Evolutionary conservation across 495 filamentous ascomycete species (phyloP).

Genomic region (Haplographium delicatum): DNA sequence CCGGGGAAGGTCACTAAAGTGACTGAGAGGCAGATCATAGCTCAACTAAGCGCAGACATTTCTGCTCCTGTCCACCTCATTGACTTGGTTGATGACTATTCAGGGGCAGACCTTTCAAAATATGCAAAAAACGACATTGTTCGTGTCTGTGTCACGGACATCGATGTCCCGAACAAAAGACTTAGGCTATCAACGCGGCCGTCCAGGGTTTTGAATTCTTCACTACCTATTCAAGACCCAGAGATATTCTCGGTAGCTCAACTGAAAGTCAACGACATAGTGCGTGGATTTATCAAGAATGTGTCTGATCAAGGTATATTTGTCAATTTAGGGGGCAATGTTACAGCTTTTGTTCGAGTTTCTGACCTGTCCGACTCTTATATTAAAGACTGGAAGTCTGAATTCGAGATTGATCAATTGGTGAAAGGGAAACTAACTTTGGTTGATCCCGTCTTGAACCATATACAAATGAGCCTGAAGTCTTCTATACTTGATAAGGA

Average conservation of each 20-base stretch:
- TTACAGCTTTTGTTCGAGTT: conserved; percentile 78
- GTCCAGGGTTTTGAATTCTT: conserved; percentile 82
- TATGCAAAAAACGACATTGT: conserved; percentile 80
- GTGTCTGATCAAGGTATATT: conserved; percentile 84
- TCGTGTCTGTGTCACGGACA: conserved; percentile 70
- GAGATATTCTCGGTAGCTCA: conserved; percentile 66
- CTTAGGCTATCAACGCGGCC: conserved; percentile 77
- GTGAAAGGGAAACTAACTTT: conserved; percentile 78
- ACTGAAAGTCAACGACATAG: conserved; percentile 69
- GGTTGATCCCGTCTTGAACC: conserved; percentile 57
- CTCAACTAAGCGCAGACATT: conserved; percentile 74
- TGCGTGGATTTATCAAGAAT: conserved; percentile 85
- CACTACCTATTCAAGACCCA: conserved; percentile 72
- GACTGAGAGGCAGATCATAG: conserved; percentile 73
- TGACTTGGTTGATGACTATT: conserved; percentile 83
- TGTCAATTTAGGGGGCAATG: conserved; percentile 66
- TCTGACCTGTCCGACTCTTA: conserved; percentile 85
- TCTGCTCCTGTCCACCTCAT: conserved; percentile 69
- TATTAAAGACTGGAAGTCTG: conserved; percentile 93
- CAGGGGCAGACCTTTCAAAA: conserved; percentile 55
- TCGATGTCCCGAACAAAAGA: conserved; percentile 80
- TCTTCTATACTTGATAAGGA: conserved; percentile 74
- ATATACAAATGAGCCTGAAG: conserved; percentile 82
- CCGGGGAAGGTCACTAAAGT: conserved; percentile 80
- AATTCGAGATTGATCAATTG: conserved; percentile 78